A percentile compares a stretch with the other conserved stretches of the same genome.
Conservation (phyloP, 257 asterid species). For the Solanum arcanum region DNA sequence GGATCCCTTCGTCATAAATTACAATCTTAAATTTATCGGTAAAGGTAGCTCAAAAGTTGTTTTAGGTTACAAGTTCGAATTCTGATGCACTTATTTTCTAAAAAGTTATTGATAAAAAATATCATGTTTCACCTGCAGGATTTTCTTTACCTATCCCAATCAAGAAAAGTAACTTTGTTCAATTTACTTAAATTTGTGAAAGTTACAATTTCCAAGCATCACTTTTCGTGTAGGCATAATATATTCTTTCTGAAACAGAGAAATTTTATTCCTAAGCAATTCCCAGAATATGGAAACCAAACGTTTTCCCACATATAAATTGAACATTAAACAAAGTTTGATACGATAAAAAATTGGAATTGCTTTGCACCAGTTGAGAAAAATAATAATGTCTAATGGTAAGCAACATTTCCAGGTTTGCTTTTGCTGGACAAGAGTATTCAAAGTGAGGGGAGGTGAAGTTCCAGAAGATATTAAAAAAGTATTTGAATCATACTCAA, state of each 20-base stretch:
- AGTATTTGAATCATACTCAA: constrained; percentile 1
- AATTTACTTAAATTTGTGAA: neutral
- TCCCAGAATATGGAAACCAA: neutral
- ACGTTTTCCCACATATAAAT: neutral
- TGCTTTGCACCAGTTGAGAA: neutral
- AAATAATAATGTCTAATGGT: neutral
- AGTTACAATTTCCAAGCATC: neutral
- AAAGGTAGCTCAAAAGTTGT: neutral
- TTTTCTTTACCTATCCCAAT: neutral
- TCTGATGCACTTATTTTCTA: neutral
- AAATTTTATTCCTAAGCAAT: neutral
- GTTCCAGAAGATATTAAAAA: neutral
- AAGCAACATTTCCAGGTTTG: constrained; percentile 12
- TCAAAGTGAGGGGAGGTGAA: constrained; percentile 1
- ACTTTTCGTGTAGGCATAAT: neutral
- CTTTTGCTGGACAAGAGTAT: constrained; percentile 5
- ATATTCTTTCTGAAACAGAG: neutral
- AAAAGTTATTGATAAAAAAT: neutral
- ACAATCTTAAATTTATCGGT: neutral
- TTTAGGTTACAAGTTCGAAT: neutral
- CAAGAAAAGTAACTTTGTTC: neutral
- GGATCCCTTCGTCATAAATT: neutral
- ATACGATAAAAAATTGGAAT: neutral
- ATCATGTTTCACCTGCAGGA: accelerated
- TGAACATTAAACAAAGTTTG: neutral